Conservation (phyloP, 2,329 filamentous ascomycete genomes). For the Apiospora kogelbergensis region DNA sequence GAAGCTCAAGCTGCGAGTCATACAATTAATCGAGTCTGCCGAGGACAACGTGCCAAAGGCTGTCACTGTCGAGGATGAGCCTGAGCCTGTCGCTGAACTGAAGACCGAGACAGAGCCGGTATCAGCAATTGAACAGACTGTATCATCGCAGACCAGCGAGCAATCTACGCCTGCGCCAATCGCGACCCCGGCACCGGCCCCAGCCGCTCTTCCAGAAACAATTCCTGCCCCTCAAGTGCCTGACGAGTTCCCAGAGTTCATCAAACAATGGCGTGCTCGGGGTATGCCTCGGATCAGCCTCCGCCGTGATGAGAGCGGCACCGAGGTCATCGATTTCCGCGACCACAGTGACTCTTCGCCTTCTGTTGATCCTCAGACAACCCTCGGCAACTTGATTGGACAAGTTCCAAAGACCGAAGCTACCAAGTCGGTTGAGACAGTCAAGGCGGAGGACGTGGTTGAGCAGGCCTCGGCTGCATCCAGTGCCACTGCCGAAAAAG, state of each 20-base stretch:
- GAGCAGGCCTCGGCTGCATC: slow-evolving; percentile 13
- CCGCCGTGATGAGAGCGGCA: slow-evolving; percentile 22
- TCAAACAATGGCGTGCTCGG: slow-evolving; percentile 26
- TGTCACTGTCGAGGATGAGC: slow-evolving; percentile 50
- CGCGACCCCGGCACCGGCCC: slow-evolving; percentile 12
- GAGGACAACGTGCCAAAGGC: slow-evolving; percentile 37
- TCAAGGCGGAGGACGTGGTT: background rate
- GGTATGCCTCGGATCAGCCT: slow-evolving; percentile 29
- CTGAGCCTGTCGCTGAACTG: slow-evolving; percentile 29
- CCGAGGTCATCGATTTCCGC: slow-evolving; percentile 29
- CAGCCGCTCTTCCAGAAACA: slow-evolving; percentile 20
- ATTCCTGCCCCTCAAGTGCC: slow-evolving; percentile 25
- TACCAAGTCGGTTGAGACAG: background rate
- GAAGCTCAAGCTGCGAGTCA: slow-evolving; percentile 87
- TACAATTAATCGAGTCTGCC: slow-evolving; percentile 34
- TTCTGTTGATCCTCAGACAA: slow-evolving; percentile 10
- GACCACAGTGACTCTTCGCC: slow-evolving; percentile 14
- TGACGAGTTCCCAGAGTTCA: slow-evolving; percentile 26
- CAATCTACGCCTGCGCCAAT: slow-evolving; percentile 1
- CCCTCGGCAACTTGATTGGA: slow-evolving; percentile 12
- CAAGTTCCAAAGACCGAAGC: slow-evolving; percentile 13
- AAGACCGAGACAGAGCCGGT: background rate
- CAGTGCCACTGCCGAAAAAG: background rate
- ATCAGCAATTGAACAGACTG: background rate
- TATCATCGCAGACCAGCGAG: background rate